phyloP scores from a whole-genome alignment of 2,329 filamentous ascomycete species.

The Colletotrichum noveboracense region DNA sequence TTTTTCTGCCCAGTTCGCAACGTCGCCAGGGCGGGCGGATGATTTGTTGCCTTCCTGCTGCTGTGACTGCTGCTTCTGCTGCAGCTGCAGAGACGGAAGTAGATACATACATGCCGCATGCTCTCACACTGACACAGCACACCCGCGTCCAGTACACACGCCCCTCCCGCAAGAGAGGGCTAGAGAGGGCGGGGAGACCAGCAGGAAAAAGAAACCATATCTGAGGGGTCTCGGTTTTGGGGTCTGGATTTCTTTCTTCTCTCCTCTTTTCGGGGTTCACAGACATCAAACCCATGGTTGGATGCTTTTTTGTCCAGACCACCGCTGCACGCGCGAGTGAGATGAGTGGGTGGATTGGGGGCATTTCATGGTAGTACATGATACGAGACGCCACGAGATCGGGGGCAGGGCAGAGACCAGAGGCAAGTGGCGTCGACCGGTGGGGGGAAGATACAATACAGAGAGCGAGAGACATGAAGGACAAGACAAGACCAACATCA shows the following conservation, averaged over 20 bases:
- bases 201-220: neutral
- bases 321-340: neutral
- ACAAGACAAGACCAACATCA: neutral
- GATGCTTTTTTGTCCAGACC: neutral
- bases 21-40: neutral
- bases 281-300: neutral
- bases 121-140: neutral
- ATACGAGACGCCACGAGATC: constrained; percentile 14
- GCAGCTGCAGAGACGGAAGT: neutral
- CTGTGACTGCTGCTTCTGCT: neutral
- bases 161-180: neutral
- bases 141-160: neutral
- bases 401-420: neutral
- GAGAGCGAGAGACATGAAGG: neutral
- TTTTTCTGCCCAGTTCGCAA: neutral
- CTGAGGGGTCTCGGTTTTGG: neutral
- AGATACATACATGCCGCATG: neutral
- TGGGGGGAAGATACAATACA: neutral
- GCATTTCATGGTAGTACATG: neutral
- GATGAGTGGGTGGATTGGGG: neutral
- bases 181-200: neutral
- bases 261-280: neutral
- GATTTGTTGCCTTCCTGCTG: neutral
- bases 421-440: constrained; percentile 1
- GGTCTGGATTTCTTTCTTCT: neutral